Evolutionary conservation across 2,329 filamentous ascomycete genomes (phyloP), one percentile per base, ranked within the genome.

Genomic region (Ilyonectria destructans): DNA sequence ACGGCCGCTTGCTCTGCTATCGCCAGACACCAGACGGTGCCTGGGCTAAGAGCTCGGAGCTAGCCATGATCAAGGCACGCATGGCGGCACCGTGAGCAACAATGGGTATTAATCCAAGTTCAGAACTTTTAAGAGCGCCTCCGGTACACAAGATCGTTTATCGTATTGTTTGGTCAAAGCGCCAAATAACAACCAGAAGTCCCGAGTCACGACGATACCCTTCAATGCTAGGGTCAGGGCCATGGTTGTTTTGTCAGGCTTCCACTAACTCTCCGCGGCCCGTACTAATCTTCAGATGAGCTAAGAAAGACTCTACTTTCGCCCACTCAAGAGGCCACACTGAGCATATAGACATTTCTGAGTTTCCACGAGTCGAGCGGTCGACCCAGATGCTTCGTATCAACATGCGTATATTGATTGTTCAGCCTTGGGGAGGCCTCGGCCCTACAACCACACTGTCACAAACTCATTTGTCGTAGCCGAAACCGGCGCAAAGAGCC

Each of bases 1-100:
- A 95, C 78, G 93, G 92, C 12, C 88, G 85, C 77, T 76, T 92
- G 66, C 80, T 90, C 74, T 89, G 89, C 69, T 91, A 90, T 77
- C 85, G 89, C 15, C 88, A 91, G 79, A 85, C 83, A 48, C 87
- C 88, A 0, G 85, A 86, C 65, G 88, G 88, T 0, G 75, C 81
- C 9, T 91, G 89, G 89, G 85, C 85, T 0, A 88, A 89, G 79
- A 90, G 88, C 74, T 87, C 87, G 0, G 88, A 90, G 80, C 78
- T 91, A 70, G 84, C 84, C 37, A 87, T 90, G 80, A 84, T 87
- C 76, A 89, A 88, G 80, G 83, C 86, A 69, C 82, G 83, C 64
- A 87, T 89, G 85, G 83, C 83, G 12, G 81, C 80, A 8, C 84
- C 85, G 10, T 85, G 77, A 76, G 29, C 17, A 52, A 57, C n/a